Conservation (phyloP, 2,329 filamentous ascomycete species). For the Paecilomyces sp. region DNA sequence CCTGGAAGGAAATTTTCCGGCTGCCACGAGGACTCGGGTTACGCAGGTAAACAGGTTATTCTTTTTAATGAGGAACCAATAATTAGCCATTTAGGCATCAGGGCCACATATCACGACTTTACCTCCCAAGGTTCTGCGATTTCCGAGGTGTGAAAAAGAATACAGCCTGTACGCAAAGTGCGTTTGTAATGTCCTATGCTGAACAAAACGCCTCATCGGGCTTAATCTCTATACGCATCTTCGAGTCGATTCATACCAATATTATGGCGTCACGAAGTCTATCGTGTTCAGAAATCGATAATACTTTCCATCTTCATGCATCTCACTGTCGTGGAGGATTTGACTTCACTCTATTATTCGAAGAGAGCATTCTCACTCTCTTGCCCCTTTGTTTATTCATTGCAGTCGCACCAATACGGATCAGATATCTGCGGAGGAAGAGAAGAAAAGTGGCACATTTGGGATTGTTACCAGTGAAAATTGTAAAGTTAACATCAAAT, state of each 20-base stretch:
- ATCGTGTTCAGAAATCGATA: slow-evolving; percentile 25
- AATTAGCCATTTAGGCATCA: no score
- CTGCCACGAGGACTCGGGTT: no score
- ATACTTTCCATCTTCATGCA: slow-evolving; percentile 26
- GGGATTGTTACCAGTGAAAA: slow-evolving; percentile 22
- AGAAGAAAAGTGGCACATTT: slow-evolving; percentile 27
- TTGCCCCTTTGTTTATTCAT: slow-evolving; percentile 30
- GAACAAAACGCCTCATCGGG: background rate
- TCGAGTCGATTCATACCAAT: background rate
- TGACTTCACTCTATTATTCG: slow-evolving; percentile 42
- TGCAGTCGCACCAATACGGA: slow-evolving; percentile 24
- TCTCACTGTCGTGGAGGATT: slow-evolving; percentile 31
- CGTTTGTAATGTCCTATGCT: background rate
- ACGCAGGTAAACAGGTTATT: no score
- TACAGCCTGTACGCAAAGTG: no score
- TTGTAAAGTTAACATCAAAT: slow-evolving; percentile 22
- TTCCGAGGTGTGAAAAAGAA: no score
- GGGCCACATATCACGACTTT: no score
- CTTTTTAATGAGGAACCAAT: no score
- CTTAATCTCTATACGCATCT: background rate
- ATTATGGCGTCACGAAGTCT: slow-evolving; percentile 14
- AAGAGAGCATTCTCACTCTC: slow-evolving; percentile 34
- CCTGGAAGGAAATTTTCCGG: no score
- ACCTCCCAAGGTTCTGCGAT: no score
- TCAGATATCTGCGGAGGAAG: slow-evolving; percentile 27